Base-by-base conservation (phyloP, 768 basidiomycete genomes). In the Plicaturopsis crispa region DNA sequence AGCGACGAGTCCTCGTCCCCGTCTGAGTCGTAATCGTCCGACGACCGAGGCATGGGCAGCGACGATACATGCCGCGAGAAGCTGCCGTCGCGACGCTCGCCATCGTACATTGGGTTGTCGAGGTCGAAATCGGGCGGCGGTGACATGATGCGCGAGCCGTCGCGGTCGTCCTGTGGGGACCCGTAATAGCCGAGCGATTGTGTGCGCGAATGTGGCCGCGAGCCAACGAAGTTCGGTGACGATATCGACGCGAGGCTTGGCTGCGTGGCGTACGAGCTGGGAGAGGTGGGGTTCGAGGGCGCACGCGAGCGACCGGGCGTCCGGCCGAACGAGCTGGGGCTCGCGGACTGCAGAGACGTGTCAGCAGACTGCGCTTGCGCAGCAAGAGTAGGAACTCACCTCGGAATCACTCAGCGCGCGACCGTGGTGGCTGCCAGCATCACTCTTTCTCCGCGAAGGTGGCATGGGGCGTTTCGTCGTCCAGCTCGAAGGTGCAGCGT, bases 401-500 rank as follows among this genome's bases (percentile, higher is more conserved):
- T 90, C 87, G 2, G 79, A 78, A 47, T 90, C 87, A 49, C 86
- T 88, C 33, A 55, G 45, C 6, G 62, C 56, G 18, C 60, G 64
- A 30, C 55, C 58, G 31, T 65, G 57, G 20, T 69, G 62, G 43
- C 69, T 72, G n/a, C 81, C 80, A 7, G 82, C 84, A 47, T 84
- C 74, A 43, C 86, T 88, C 61, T 72, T 84, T 38, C 84, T 65
- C 38, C 87, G 68, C 33, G 69, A 61, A 5, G 80, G 78, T 11
- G 84, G 84, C 12, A 66, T 61, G 4, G 83, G 84, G 3, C 82
- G 73, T 44, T 75, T 80, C 20, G 72, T 52, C n/a, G n/a, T n/a
- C 81, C 85, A 88, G 48, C 82, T 87, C 3, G 86, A 86, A 1
- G 87, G 87, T 1, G 82, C 75, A 19, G 56, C 63, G 38, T 56